These are phyloP conservation scores for Rubia tinctorum DNA, from an alignment of 305 asterid species.

Conservation along the genomic window DNA sequence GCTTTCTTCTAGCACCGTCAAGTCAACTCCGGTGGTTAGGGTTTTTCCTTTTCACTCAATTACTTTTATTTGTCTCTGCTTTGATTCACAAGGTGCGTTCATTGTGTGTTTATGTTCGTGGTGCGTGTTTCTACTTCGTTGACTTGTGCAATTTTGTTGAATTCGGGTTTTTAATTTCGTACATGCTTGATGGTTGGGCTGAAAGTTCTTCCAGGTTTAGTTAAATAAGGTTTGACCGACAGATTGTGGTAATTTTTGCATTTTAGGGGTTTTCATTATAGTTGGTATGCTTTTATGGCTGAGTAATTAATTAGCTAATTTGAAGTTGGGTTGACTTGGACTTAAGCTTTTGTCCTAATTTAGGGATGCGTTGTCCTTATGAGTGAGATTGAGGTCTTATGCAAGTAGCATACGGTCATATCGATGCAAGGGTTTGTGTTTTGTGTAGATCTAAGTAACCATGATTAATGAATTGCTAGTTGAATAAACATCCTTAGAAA, in stretches of 20 bases:
- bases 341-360: slow-evolving; percentile 1
- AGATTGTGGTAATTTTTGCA: background rate
- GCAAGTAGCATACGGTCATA: background rate
- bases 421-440: background rate
- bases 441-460: background rate
- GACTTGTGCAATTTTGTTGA: slow-evolving; percentile 3
- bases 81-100: background rate
- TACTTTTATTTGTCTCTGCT: background rate
- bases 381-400: background rate
- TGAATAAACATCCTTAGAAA: background rate
- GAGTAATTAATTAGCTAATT: background rate
- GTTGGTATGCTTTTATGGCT: background rate
- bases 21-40: slow-evolving; percentile 14
- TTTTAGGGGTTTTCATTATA: background rate
- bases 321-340: slow-evolving; percentile 8
- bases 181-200: background rate
- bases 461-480: background rate
- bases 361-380: background rate
- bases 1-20: slow-evolving; percentile 1
- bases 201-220: background rate
- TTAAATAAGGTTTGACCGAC: background rate
- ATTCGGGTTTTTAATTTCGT: background rate
- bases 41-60: background rate
- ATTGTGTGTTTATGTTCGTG: background rate
- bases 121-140: slow-evolving; percentile 5